Base-by-base conservation (phyloP, 1,284 basidiomycete genomes). In the Gastroboletus turbinatus region DNA sequence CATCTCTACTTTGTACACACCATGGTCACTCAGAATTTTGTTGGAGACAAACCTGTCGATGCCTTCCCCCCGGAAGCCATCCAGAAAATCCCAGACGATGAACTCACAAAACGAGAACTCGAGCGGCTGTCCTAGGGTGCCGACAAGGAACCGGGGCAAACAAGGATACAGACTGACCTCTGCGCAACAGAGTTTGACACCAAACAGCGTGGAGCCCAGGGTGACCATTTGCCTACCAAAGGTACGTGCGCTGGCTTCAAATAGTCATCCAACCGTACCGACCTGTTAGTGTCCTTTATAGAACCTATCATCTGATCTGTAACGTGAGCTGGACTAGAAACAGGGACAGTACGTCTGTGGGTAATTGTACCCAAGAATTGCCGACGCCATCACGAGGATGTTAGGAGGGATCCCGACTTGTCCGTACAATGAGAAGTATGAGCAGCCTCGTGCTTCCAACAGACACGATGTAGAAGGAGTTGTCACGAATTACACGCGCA, bases 31-130 rank as follows among this genome's bases (percentile, higher is more conserved):
- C 64, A 64, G 35, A 56, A 45, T 14, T 68, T 65, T 16, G 53
- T 67, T 14, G 62, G 64, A 19, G 53, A 67, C 54, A 58, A 55
- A 17, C 60, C 65, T 7, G 57, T 67, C 27, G 53, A 63, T 7
- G 4, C 40, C 9, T 55, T 65, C 9, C 55, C 62, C 14, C 33
- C 42, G 17, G 65, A 60, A 38, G 52, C 51, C 9, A 58, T 25
- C 4, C 49, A 42, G n/a, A 64, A 60, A n/a, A 63, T 60, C 13
- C 53, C 60, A 33, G 67, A 68, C 11, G 63, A 53, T n/a, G 52
- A 45, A 21, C 60, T 66, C 32, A 57, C 52, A 4, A 46, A 49
- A 29, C 27, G 40, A 38, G 59, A 65, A 17, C n/a, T 39, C 9
- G 14, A 57, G n/a, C 53, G 63, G 17, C 44, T 58, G 32, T 52